Conservation (phyloP, 345 rosid genomes). For the Corchorus olitorius region DNA sequence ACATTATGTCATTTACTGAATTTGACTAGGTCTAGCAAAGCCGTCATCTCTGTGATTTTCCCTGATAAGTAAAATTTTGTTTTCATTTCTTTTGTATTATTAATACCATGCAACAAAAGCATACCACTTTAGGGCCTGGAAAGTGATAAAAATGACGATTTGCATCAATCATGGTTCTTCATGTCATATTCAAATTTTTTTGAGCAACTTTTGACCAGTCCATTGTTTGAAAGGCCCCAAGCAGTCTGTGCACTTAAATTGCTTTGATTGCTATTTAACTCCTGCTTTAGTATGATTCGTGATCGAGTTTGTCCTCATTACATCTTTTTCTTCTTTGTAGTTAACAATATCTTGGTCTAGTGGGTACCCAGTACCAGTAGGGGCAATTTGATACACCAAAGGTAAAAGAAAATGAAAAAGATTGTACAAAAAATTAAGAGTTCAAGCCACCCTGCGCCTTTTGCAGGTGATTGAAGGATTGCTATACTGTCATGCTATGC, state of each 20-base stretch:
- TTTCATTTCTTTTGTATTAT: constrained; percentile 6
- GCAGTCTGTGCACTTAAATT: constrained; percentile 14
- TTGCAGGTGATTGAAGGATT: constrained; percentile 1
- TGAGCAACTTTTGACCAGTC: constrained; percentile 39
- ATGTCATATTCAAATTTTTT: constrained; percentile 16
- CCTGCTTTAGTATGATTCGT: constrained; percentile 25
- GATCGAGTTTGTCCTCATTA: constrained; percentile 3
- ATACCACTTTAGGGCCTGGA: constrained; percentile 15
- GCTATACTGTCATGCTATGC: background rate
- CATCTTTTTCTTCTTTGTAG: background rate
- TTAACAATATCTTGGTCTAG: background rate
- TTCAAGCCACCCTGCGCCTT: background rate
- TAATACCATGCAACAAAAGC: constrained; percentile 16
- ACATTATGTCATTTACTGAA: constrained; percentile 1
- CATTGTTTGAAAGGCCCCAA: constrained; percentile 22
- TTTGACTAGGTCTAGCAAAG: constrained; percentile 23
- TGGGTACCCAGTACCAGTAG: background rate
- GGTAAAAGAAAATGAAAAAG: background rate
- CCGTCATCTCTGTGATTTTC: constrained; percentile 8
- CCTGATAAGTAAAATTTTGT: constrained; percentile 5
- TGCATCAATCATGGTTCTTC: constrained; percentile 9
- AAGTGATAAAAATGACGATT: constrained; percentile 16
- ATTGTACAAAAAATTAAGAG: background rate
- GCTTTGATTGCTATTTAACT: constrained; percentile 22
- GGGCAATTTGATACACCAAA: background rate